Evolutionary conservation across 2,329 filamentous ascomycete genomes (phyloP), one percentile per base, ranked within the genome.

Genomic region (Alternaria novae-zelandiae): DNA sequence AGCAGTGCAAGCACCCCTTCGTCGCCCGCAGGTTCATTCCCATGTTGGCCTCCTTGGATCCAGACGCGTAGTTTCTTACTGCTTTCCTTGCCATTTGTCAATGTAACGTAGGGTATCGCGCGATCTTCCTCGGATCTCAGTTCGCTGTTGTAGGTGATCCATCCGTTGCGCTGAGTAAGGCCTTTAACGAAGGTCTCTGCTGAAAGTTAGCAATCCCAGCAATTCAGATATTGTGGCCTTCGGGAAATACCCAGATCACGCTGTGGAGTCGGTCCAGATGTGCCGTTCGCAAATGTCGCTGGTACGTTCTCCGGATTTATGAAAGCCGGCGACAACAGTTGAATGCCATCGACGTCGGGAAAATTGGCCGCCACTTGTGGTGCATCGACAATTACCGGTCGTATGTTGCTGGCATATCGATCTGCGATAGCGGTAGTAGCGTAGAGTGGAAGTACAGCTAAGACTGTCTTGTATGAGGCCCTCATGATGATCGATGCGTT

Each of bases 11-110:
- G 67, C 8, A 75, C 66, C 3, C 70, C 69, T 55, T 75, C 71
- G 28, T 77, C 72, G 6, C 71, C 74, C 15, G 71, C 75, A 2
- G 74, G 75, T 57, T 77, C 74, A 21, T 77, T 70, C 3, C 75
- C 74, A 41, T 78, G 75, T 5, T 74, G 67, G 11, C 64, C 74
- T 9, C 70, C 74, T 50, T 78, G 74, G 7, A 77, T 69, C 64
- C 70, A 78, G 11, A 78, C 66, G 8, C 70, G 69, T 9, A 77
- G 58, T 25, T 66, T 68, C n/a, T 53, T 47, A 30, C 12, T 43
- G 12, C 36, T 43, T 23, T 71, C 70, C 5, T 67, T 60, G 21
- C 62, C 28, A 23, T 32, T 51, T 21, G 28, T 51, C 2, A 51
- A 2, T 51, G 17, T 51, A 1, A 51, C 20, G 9, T 32, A 51